Evolutionary conservation across 306 rosid species (phyloP).

Genomic region (Gleditsia sinensis): DNA sequence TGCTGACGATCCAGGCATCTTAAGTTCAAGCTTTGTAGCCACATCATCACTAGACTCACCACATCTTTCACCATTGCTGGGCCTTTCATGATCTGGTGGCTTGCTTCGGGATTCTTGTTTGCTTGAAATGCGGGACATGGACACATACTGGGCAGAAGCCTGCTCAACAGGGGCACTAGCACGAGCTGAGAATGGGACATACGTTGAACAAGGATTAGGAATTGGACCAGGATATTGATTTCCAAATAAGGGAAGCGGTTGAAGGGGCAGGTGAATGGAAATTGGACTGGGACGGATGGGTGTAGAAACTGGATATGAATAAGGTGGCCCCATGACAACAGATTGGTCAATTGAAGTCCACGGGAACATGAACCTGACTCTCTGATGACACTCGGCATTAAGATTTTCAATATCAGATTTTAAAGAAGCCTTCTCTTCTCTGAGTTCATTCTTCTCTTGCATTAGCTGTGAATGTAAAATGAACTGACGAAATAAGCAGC

Average conservation of each 20-base stretch:
- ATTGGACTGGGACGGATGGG: constrained; percentile 58
- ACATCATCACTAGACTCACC: constrained; percentile 63
- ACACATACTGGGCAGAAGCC: constrained; percentile 50
- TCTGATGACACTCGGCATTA: constrained; percentile 71
- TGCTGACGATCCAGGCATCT: constrained; percentile 91
- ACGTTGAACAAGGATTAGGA: constrained; percentile 62
- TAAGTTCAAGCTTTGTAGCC: constrained; percentile 85
- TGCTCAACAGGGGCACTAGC: constrained; percentile 50
- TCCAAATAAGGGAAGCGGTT: constrained; percentile 68
- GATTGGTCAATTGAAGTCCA: constrained; percentile 78
- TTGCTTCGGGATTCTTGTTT: constrained; percentile 59
- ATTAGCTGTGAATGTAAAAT: constrained; percentile 57
- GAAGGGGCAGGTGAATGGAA: constrained; percentile 65
- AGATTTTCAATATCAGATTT: constrained; percentile 72
- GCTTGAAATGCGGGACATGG: constrained; percentile 51
- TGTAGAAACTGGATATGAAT: constrained; percentile 68
- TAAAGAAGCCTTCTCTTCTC: constrained; percentile 74
- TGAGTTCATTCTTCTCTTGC: constrained; percentile 82
- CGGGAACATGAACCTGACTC: constrained; percentile 72
- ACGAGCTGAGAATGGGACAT: constrained; percentile 62
- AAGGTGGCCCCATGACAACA: constrained; percentile 62
- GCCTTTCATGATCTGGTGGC: constrained; percentile 50
- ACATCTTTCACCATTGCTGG: constrained; percentile 50
- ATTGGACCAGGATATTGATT: constrained; percentile 59
- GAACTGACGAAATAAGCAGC: constrained; percentile 29